Evolutionary conservation across 2,329 filamentous ascomycete species (phyloP).

Genomic region (Trichoderma breve): DNA sequence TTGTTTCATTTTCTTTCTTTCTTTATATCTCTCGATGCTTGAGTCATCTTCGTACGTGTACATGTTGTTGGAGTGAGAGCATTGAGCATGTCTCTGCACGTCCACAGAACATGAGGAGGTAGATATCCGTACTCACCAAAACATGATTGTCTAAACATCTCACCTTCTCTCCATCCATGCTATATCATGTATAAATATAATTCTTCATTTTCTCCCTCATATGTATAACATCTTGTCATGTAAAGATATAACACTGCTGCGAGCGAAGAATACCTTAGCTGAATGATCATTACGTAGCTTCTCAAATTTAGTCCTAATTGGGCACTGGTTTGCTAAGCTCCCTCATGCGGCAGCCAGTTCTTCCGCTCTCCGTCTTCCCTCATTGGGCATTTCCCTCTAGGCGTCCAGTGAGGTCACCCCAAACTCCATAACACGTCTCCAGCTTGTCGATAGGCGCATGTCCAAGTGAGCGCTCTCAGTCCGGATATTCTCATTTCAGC

Average conservation of each 20-base stretch:
- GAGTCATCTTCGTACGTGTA: background rate
- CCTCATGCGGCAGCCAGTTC: background rate
- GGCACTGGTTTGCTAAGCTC: conserved; percentile 3
- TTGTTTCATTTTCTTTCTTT: too few species aligned
- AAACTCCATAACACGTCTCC: conserved; percentile 9
- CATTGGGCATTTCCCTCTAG: background rate
- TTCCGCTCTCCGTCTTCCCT: conserved; percentile 5
- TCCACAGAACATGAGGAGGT: background rate
- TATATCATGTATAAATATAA: background rate
- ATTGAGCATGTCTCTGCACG: background rate
- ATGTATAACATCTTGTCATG: background rate
- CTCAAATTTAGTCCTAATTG: background rate
- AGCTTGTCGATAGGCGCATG: conserved; percentile 1
- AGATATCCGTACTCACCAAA: background rate
- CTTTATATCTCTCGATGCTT: background rate
- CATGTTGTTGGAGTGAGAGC: background rate
- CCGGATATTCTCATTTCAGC: background rate
- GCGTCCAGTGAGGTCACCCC: conserved; percentile 12
- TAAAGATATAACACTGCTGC: background rate
- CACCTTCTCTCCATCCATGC: background rate
- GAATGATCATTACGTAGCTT: background rate
- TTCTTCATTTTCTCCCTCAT: background rate
- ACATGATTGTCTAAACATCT: background rate
- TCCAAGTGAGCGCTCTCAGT: background rate
- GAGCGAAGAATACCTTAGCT: background rate